Base-by-base conservation (phyloP, 1,284 basidiomycete species). In the Marasmius sp. region DNA sequence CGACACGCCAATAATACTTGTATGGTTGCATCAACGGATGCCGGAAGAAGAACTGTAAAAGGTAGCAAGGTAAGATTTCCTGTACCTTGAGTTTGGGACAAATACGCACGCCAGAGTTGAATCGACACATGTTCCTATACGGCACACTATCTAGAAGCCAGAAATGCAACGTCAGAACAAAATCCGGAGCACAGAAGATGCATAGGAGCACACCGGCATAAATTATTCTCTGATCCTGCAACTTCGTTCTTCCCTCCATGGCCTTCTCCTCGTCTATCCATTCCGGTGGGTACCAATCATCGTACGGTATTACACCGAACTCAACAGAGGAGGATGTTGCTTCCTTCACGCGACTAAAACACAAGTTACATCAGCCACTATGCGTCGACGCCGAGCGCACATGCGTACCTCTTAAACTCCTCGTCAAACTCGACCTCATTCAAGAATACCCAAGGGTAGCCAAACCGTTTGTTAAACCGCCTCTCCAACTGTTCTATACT, bases 91-190 rank as follows among this genome's bases (percentile, higher is more conserved):
- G 27, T 22, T 37, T 47, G 34, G 43, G 14, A 36, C 59, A 16
- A 18, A 58, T 39, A 69, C 76, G 37, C 64, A 79, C 78, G 33
- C 92, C 93, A 6, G 90, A 91, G 70, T 94, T 92, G 77, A 89
- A 95, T 47, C 93, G 84, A 73, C 92, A 95, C 92, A 94, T 88
- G 63, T 89, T 89, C 27, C 87, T 80, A 59, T 79, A 79, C 74
- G 64, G 70, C 9, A 64, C 55, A 36, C 51, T 53, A 7, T n/a
- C 51, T 53, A 7, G 16, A 9, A 66, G 69, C 61, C 9, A 16
- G 27, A 50, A 5, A 6, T 22, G 45, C 6, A 12, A 20, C 7
- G 41, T 33, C 12, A 10, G 68, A 77, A 65, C 76, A 71, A 38
- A 77, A 70, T 55, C 75, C 77, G 67, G 22, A 36, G 49, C 7